Evolutionary conservation across 257 asterid species (phyloP).

Genomic region (Marsdenia floribunda): DNA sequence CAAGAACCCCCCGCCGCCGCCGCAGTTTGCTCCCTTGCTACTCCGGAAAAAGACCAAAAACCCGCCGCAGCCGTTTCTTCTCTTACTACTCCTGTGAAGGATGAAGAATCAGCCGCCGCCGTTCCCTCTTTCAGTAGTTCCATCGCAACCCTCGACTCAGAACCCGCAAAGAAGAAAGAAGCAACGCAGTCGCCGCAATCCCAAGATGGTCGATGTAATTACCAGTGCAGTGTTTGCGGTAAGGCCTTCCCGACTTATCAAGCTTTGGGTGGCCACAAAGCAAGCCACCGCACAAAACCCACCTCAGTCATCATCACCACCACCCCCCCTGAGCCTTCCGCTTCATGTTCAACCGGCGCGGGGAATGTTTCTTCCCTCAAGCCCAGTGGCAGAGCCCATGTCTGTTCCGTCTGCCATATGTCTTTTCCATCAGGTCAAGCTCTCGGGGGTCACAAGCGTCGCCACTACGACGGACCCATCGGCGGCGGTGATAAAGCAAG

Average conservation of each 20-base stretch:
- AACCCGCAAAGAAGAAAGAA: not conserved
- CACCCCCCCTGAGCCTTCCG: constrained; percentile 5
- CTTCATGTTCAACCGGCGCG: constrained; percentile 13
- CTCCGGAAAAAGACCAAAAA: too few relatives aligned
- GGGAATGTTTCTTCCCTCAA: constrained; percentile 30
- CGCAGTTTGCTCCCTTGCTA: not conserved
- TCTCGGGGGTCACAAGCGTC: constrained; percentile 91
- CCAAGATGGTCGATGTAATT: constrained; percentile 13
- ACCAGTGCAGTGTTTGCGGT: constrained; percentile 60
- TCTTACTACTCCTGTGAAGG: not conserved
- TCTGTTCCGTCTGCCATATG: constrained; percentile 60
- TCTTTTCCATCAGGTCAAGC: constrained; percentile 84
- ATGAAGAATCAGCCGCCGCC: not conserved
- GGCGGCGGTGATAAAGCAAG: constrained; percentile 22
- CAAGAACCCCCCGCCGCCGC: too few relatives aligned
- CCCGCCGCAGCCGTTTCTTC: not conserved
- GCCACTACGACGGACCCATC: constrained; percentile 71
- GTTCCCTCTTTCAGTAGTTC: too few relatives aligned
- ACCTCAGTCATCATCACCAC: not conserved
- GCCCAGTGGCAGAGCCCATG: constrained; percentile 65
- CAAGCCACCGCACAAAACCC: constrained; percentile 69
- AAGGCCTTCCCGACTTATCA: constrained; percentile 62
- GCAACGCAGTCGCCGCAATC: constrained; percentile 5
- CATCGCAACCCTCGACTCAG: not conserved
- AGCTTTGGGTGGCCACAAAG: constrained; percentile 94